These are phyloP conservation scores for Phaeosphaeriaceae sp. DNA, from an alignment of 2,329 filamentous ascomycete genomes.

Conservation along the genomic window DNA sequence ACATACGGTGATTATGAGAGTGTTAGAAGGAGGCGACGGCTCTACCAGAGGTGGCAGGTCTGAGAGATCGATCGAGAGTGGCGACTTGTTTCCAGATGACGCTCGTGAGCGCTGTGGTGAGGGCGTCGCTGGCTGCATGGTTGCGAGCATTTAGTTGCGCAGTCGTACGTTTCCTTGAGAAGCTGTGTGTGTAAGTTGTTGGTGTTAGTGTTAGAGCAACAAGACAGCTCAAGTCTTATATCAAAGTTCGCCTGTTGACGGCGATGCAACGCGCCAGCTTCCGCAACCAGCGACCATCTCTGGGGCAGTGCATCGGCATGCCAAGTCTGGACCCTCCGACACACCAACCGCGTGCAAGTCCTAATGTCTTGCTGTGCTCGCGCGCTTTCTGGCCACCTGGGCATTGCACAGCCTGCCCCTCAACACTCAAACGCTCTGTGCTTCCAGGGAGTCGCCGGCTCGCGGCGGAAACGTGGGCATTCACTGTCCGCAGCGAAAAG, in stretches of 20 bases:
- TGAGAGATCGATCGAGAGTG: slow-evolving; percentile 76
- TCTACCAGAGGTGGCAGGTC: slow-evolving; percentile 71
- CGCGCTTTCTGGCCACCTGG: slow-evolving; percentile 26
- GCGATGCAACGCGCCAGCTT: slow-evolving; percentile 24
- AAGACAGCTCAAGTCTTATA: slow-evolving; percentile 33
- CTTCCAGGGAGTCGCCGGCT: slow-evolving; percentile 19
- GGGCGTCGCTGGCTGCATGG: slow-evolving; percentile 39
- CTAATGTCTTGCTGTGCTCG: slow-evolving; percentile 17
- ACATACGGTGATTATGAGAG: slow-evolving; percentile 75
- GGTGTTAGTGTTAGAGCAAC: slow-evolving; percentile 18
- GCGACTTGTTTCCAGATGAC: slow-evolving; percentile 49
- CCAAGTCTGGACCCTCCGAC: slow-evolving; percentile 22
- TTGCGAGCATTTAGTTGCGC: slow-evolving; percentile 25
- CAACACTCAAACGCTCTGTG: slow-evolving; percentile 27
- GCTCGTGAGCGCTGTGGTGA: slow-evolving; percentile 44
- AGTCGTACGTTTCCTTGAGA: slow-evolving; percentile 9
- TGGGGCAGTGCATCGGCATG: slow-evolving; percentile 21
- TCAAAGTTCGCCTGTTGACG: slow-evolving; percentile 20
- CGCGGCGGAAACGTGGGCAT: slow-evolving; percentile 29
- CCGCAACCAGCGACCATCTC: slow-evolving; percentile 24
- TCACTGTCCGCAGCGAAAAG: slow-evolving; percentile 18
- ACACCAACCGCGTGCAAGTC: slow-evolving; percentile 22
- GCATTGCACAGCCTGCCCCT: slow-evolving; percentile 38
- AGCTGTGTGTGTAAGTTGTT: slow-evolving; percentile 15
- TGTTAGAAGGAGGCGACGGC: slow-evolving; percentile 82